These are phyloP conservation scores for Penicillium canescens DNA, from an alignment of 495 filamentous ascomycete genomes.

Conservation along the genomic window DNA sequence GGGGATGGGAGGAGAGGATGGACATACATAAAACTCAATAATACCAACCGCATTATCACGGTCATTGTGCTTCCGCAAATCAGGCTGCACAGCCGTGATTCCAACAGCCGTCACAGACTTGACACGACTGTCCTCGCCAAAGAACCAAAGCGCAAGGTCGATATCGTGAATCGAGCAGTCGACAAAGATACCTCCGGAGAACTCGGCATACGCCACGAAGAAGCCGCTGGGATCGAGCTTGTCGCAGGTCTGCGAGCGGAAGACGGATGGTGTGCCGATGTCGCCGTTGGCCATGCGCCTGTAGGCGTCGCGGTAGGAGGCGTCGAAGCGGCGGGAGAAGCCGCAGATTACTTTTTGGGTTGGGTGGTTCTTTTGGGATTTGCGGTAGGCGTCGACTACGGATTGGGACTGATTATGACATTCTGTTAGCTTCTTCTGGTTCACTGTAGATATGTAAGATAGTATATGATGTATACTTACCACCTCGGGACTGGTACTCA, in stretches of 20 bases:
- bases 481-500: slow-evolving; percentile 40
- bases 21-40: slow-evolving; percentile 52
- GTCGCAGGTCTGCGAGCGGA: slow-evolving; percentile 56
- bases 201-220: slow-evolving; percentile 50
- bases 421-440: no score
- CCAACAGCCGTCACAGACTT: slow-evolving; percentile 49
- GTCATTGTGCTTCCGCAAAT: slow-evolving; percentile 50
- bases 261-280: slow-evolving; percentile 47
- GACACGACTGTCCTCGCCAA: slow-evolving; percentile 38
- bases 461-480: slow-evolving; percentile 4
- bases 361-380: slow-evolving; percentile 33
- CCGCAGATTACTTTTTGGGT: slow-evolving; percentile 56
- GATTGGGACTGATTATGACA: slow-evolving; percentile 34
- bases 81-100: slow-evolving; percentile 55
- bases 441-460: no score
- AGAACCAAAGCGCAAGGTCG: slow-evolving; percentile 52
- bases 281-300: slow-evolving; percentile 37
- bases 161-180: slow-evolving; percentile 55
- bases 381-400: slow-evolving; percentile 42
- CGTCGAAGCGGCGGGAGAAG: slow-evolving; percentile 55
- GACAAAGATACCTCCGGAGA: slow-evolving; percentile 55
- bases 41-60: slow-evolving; percentile 59
- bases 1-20: no score
- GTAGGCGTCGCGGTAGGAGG: slow-evolving; percentile 40
- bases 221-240: slow-evolving; percentile 48